Percentiles rank a stretch among this genome's conserved stretches.
These are phyloP conservation scores for Talaromyces liani DNA, from an alignment of 495 filamentous ascomycete genomes.

Conservation along the genomic window DNA sequence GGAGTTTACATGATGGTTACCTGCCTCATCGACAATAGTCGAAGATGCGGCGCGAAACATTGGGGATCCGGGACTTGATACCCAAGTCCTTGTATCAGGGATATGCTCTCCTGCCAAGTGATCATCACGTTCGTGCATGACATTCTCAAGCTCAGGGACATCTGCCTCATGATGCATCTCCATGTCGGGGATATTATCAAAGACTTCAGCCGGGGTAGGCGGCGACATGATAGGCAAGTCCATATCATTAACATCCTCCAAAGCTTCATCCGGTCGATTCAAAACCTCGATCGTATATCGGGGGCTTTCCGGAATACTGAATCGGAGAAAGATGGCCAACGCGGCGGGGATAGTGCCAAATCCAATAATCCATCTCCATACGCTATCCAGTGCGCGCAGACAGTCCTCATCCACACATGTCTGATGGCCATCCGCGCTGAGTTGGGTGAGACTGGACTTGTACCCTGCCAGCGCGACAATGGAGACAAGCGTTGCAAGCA, in stretches of 20 bases:
- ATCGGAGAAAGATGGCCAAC: slow-evolving; percentile 43
- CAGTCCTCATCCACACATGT: slow-evolving; percentile 2
- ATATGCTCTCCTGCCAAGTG: not conserved
- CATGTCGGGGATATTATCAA: slow-evolving; percentile 10
- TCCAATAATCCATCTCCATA: slow-evolving; percentile 48
- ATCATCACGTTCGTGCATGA: not conserved
- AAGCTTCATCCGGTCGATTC: slow-evolving; percentile 24
- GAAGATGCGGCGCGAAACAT: not conserved
- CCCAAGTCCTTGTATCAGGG: not conserved
- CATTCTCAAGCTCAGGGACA: not conserved
- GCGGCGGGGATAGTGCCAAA: slow-evolving; percentile 46
- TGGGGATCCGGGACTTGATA: slow-evolving; percentile 2
- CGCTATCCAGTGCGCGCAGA: slow-evolving; percentile 12
- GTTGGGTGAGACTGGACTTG: slow-evolving; percentile 1
- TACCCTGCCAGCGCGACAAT: slow-evolving; percentile 20
- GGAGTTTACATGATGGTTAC: not conserved
- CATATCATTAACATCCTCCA: slow-evolving; percentile 9
- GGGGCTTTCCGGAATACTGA: slow-evolving; percentile 48
- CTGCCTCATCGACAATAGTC: not conserved
- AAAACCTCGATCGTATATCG: slow-evolving; percentile 40
- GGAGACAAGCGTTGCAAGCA: slow-evolving; percentile 35
- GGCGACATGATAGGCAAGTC: slow-evolving; percentile 9
- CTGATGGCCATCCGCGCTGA: not conserved
- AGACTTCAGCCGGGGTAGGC: slow-evolving; percentile 8
- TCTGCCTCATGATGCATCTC: not conserved